A percentile compares a stretch with the other conserved stretches of the same genome.
phyloP scores from a whole-genome alignment of 345 rosid genomes.

The rapeseed (Brassica napus) region DNA sequence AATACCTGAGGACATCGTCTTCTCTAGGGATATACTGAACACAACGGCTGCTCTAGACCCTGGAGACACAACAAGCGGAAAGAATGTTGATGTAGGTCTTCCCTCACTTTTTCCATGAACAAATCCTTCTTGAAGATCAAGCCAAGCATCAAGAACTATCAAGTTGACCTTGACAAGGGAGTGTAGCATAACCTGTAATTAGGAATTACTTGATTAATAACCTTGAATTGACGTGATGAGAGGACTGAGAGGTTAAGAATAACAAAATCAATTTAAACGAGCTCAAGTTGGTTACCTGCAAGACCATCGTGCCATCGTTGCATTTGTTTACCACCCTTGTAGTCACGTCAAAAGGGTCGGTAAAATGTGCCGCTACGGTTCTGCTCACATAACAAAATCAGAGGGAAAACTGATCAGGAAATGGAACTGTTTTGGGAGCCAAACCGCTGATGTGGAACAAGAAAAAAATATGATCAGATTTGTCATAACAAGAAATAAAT shows the following conservation, averaged over 20 bases:
- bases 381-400: constrained; percentile 48
- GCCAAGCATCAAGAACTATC: constrained; percentile 85
- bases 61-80: constrained; percentile 82
- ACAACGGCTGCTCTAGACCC: constrained; percentile 76
- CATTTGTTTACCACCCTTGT: constrained; percentile 79
- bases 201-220: constrained; percentile 4
- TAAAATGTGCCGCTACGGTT: constrained; percentile 94
- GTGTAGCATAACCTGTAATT: constrained; percentile 75
- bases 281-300: constrained; percentile 63
- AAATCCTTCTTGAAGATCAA: constrained; percentile 94
- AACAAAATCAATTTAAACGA: background rate
- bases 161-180: constrained; percentile 87
- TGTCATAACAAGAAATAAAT: constrained; percentile 13
- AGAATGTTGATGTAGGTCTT: constrained; percentile 76
- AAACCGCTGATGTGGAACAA: constrained; percentile 8
- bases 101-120: constrained; percentile 68
- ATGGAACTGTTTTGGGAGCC: background rate
- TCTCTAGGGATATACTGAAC: constrained; percentile 67
- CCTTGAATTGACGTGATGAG: constrained; percentile 11
- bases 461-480: constrained; percentile 10
- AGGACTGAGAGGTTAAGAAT: constrained; percentile 8
- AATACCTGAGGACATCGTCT: constrained; percentile 56
- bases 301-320: constrained; percentile 73
- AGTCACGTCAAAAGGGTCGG: constrained; percentile 88
- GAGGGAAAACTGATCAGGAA: constrained; percentile 14